Percentiles rank a stretch among this genome's conserved stretches.
Evolutionary conservation across 1,284 basidiomycete genomes (phyloP).

Genomic region (Apiotrichum domesticum): DNA sequence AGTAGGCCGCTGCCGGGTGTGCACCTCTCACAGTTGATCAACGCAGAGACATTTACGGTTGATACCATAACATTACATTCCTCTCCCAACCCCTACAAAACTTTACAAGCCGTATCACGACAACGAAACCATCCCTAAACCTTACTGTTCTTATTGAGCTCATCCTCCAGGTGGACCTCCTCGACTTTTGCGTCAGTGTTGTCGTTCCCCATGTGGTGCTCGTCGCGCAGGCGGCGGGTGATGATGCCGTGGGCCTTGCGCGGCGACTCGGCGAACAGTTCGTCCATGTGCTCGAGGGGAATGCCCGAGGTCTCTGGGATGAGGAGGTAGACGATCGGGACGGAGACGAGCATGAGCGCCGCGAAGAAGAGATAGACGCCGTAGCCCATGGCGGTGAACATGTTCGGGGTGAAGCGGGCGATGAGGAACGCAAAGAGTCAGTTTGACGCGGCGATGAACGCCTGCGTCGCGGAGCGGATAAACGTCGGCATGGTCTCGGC

Average conservation of each 20-base stretch:
- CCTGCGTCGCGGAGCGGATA: constrained; percentile 39
- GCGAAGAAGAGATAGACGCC: constrained; percentile 46
- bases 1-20: no score
- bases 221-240: no score
- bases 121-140: no score
- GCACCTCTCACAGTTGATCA: no score
- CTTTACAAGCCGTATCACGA: no score
- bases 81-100: no score
- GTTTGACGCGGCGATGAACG: constrained; percentile 40
- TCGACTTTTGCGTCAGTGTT: no score
- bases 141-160: no score
- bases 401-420: constrained; percentile 30
- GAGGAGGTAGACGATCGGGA: constrained; percentile 23
- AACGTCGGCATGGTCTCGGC: constrained; percentile 43
- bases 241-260: constrained; percentile 14
- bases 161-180: no score
- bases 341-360: constrained; percentile 31
- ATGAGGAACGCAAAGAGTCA: constrained; percentile 41
- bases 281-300: constrained; percentile 16
- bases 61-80: no score
- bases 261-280: constrained; percentile 20
- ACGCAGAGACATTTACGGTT: no score
- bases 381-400: constrained; percentile 30
- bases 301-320: constrained; percentile 16
- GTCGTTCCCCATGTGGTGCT: no score